These are phyloP conservation scores for Termitomyces titanicus DNA, from an alignment of 768 basidiomycete species.

Conservation along the genomic window DNA sequence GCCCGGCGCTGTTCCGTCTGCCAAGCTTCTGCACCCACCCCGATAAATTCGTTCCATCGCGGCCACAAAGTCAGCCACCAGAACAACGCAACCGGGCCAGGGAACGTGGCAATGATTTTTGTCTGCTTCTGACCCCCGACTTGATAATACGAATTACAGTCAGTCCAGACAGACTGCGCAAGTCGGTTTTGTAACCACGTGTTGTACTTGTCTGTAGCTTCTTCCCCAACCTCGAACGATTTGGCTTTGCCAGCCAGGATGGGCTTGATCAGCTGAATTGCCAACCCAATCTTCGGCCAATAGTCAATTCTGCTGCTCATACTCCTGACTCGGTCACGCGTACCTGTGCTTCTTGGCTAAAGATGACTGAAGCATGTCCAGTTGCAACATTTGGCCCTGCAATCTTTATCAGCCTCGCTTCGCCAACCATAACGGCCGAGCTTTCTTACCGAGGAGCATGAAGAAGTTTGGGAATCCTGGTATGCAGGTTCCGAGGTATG, in stretches of 20 bases:
- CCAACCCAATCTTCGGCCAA: constrained; percentile 40
- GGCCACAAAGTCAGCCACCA: constrained; percentile 48
- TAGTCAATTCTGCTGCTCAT: constrained; percentile 8
- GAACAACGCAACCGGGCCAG: constrained; percentile 46
- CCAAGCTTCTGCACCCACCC: constrained; percentile 38
- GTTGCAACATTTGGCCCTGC: constrained; percentile 54
- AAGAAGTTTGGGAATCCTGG: constrained; percentile 58
- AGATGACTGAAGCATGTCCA: constrained; percentile 57
- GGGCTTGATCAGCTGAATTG: constrained; percentile 48
- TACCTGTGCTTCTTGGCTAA: constrained; percentile 54
- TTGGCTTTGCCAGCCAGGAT: constrained; percentile 44
- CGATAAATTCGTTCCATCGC: constrained; percentile 39
- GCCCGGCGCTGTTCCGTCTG: constrained; percentile 22
- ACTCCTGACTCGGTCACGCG: constrained; percentile 10
- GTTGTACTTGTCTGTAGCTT: constrained; percentile 49
- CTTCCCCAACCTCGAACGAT: constrained; percentile 45
- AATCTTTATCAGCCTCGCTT: background rate
- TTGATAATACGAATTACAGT: constrained; percentile 53
- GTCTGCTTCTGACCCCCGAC: constrained; percentile 31
- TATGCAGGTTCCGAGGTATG: constrained; percentile 49
- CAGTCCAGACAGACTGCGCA: constrained; percentile 45
- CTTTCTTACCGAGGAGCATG: constrained; percentile 37
- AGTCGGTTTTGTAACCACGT: constrained; percentile 47
- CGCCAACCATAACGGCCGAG: background rate
- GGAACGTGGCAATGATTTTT: constrained; percentile 48